Evolutionary conservation across 768 basidiomycete genomes (phyloP), one percentile per base, ranked within the genome.

Genomic region (Tricholoma terreum): DNA sequence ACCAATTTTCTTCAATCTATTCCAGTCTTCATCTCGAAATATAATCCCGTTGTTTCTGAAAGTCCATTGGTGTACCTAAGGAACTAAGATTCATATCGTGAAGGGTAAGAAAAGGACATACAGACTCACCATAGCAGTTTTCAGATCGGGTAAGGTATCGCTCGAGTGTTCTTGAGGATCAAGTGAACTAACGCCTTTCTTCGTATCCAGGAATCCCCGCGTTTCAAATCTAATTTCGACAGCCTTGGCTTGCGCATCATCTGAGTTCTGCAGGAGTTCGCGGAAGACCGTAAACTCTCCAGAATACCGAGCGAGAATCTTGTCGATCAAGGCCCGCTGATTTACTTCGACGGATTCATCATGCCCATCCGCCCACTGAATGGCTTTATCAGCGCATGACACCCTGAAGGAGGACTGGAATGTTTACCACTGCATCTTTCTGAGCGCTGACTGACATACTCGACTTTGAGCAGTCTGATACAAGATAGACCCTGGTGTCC

Each of bases 261-360:
- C 94, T 27, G 94, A 94, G 68, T 99, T 98, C 76, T 98, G 96
- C 0, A 98, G 75, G 5, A 99, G 81, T 70, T 98, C 96, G 50
- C 95, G 75, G 62, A 81, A 81, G 8, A 81, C 81, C 15, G 94
- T 96, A 64, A 94, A 92, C 76, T 97, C 94, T 52, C 93, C 95
- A 11, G 90, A 92, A 73, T 99, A 99, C 22, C 96, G 80, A 9
- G 96, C 94, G 19, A 99, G 84, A 21, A 98, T 92, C 74, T 94
- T 98, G 79, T 97, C 95, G 53, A 98, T 96, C 56, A 97, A 77
- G n/a, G 94, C 94, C 17, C 95, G 84, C 69, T 96, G 95, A 71
- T 96, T 96, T 46, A 96, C 94, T 72, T 95, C 89, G 0, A 94
- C 88, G 0, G 87, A 82, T 65, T 91, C 90, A 65, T 91, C 90